phyloP scores from a whole-genome alignment of 2,329 filamentous ascomycete genomes.

The Penicillium digitatum region DNA sequence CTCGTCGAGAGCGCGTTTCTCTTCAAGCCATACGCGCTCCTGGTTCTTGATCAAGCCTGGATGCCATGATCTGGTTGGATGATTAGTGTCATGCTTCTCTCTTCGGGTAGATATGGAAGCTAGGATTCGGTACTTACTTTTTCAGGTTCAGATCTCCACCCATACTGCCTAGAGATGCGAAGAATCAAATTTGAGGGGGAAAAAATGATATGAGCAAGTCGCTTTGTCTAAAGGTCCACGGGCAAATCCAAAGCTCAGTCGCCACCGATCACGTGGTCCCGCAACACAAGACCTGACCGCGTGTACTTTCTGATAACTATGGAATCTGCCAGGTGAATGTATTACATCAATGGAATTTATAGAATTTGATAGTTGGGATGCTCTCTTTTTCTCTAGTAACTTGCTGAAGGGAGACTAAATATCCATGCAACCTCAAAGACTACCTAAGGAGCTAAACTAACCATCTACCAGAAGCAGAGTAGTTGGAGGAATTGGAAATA shows the following conservation, averaged over 20 bases:
- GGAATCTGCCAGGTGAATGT: not conserved
- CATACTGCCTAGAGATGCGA: conserved; percentile 54
- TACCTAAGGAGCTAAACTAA: not conserved
- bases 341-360: not conserved
- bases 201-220: not conserved
- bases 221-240: not conserved
- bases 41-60: conserved; percentile 88
- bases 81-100: conserved; percentile 11
- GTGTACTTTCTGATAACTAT: not conserved
- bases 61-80: conserved; percentile 69
- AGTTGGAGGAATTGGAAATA: conserved; percentile 1
- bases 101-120: not conserved
- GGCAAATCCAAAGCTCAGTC: not conserved
- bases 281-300: not conserved
- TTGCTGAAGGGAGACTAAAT: not conserved
- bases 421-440: not conserved
- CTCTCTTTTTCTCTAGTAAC: not conserved
- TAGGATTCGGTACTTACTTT: conserved; percentile 49
- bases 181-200: not conserved
- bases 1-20: conserved; percentile 88
- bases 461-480: not conserved
- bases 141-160: conserved; percentile 95
- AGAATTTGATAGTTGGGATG: not conserved
- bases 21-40: conserved; percentile 82
- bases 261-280: conserved; percentile 2